Evolutionary conservation across 2,329 filamentous ascomycete species (phyloP), one percentile per base, ranked within the genome.

Genomic region (Monascus ruber): DNA sequence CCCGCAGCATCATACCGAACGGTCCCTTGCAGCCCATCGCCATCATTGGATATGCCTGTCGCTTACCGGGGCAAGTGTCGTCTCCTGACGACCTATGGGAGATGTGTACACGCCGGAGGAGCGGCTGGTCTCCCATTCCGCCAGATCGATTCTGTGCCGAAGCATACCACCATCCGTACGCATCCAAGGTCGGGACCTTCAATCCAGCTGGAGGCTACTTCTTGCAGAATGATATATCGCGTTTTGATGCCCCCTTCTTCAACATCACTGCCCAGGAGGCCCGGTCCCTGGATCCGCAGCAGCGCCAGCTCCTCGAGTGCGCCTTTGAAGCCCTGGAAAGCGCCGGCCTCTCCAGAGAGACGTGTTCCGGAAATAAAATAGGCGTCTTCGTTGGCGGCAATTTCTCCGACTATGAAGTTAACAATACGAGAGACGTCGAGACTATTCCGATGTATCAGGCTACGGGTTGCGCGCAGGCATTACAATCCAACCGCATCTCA

Each of bases 231-330:
- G 52, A 59, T 36, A 11, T 55, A 6, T 45, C 44, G 2, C 9
- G 43, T 1, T 60, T 63, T 26, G 58, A 63, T 41, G 55, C 59
- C 1, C 44, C 54, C 0, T 63, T 63, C 36, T 63, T 63, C 38
- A 54, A 55, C 31, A 56, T 62, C 40, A 52, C 50, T 6, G 43
- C 47, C 3, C 47, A 58, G 9, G 56, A 59, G 34, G 56, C 55
- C 28, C n/a, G 52, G 45, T 48, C 51, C 6, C 56, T 59, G 53
- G 55, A 57, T 25, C 54, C 54, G 3, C 52, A 59, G 28, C 50
- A 54, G 26, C 44, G 58, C 7, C 36, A 59, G 4, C 39, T 58
- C 5, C 45, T 60, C 6, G 57, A 60, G 35, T 49, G 53, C 4
- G 42, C 45, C 8, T 58, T 55, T 34, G 53, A 60, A 45, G 47